Evolutionary conservation across 1,139 yeast species (phyloP), one percentile per base, ranked within the genome.

Genomic region (Lodderomyces margitis): DNA sequence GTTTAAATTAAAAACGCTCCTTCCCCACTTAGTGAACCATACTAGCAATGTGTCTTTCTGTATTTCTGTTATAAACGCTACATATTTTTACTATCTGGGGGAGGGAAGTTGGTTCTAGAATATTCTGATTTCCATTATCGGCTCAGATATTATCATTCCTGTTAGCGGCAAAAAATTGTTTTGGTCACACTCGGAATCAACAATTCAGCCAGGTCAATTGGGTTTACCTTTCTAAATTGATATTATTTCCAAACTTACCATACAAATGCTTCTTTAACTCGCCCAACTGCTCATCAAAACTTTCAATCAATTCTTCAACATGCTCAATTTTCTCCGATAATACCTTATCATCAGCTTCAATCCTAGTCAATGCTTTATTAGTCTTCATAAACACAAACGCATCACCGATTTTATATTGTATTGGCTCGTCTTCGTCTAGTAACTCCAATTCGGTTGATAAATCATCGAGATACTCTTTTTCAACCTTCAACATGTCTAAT

Each of bases 381-480:
- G 83, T 89, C 46, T 73, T 75, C 58, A 92, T 57, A 50, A 75
- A 78, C 14, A 89, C 76, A 58, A 91, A 89, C 2, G 82, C 71
- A 47, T 87, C 95, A 8, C 97, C 97, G 15, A 85, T 59, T 47
- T 80, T 80, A 58, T 82, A 82, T 48, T 78, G 80, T n/a, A 81
- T 64, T 46, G 74, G 67, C 37, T 83, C 91, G 45, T 82, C 89
- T 51, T 84, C 92, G 59, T 86, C 98, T 27, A 88, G 66, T 36
- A 92, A 74, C 61, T 92, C 98, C 39, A 92, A 71, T 57, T 92
- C 98, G 59, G 87, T 60, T 9, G 87, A 70, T 36, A 89, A 82
- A 57, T 92, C 98, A 52, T 88, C 96, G 34, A 91, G 68, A 56
- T 87, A 88, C 56, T 91, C 98, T 55, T 87, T 87, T 55, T 89